phyloP scores from a whole-genome alignment of 1,139 yeast genomes.

The Zygoascus sp. region DNA sequence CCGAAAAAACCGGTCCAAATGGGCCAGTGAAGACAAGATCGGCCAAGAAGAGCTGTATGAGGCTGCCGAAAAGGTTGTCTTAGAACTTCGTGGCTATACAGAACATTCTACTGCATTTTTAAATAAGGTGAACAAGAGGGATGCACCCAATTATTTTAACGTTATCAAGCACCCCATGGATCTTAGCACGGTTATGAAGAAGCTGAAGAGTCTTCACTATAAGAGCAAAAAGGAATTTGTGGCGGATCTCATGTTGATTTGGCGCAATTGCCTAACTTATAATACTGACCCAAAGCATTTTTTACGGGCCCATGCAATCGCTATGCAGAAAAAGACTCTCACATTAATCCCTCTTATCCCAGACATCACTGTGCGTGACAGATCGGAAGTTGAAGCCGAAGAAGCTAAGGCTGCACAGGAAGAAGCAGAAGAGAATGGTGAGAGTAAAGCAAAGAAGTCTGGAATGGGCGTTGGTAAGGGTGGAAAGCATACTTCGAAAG shows the following conservation, averaged over 20 bases:
- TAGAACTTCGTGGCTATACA: conserved; percentile 84
- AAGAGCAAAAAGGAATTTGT: conserved; percentile 83
- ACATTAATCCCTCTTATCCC: conserved; percentile 81
- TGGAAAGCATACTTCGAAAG: conserved; percentile 27
- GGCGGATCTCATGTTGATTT: conserved; percentile 87
- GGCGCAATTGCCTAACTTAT: conserved; percentile 90
- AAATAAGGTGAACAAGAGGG: conserved; percentile 91
- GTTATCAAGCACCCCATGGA: conserved; percentile 96
- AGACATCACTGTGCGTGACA: conserved; percentile 70
- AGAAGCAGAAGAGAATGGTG: conserved; percentile 27
- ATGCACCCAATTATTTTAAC: conserved; percentile 93
- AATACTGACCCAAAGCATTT: conserved; percentile 96
- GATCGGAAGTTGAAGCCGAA: conserved; percentile 85
- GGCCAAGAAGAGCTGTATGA: conserved; percentile 98
- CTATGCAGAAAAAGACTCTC: conserved; percentile 88
- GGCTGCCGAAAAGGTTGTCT: conserved; percentile 91
- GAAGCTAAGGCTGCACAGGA: conserved; percentile 48
- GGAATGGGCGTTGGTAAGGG: conserved; percentile 21
- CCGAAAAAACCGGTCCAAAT: conserved; percentile 88
- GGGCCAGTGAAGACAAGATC: conserved; percentile 91
- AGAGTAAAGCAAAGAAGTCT: conserved; percentile 19
- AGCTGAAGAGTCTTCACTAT: conserved; percentile 75
- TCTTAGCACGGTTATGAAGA: conserved; percentile 87
- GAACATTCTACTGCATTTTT: conserved; percentile 96
- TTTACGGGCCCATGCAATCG: conserved; percentile 83